Evolutionary conservation across 2,329 filamentous ascomycete species (phyloP), one percentile per base, ranked within the genome.

Genomic region (Hypoxylon sp.): DNA sequence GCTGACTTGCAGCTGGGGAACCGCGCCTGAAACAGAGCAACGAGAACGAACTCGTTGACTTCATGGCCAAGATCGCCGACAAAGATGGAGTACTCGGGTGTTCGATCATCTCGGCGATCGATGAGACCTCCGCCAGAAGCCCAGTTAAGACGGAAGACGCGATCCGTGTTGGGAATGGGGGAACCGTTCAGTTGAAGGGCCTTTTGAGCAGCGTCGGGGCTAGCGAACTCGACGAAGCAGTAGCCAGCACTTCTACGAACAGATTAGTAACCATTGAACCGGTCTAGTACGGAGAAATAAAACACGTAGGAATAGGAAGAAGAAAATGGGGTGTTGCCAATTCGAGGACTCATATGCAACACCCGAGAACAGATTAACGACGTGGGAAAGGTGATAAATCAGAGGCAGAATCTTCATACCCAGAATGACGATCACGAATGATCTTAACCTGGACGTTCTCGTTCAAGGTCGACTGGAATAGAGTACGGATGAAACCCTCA

Each of bases 131-230:
- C 96, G 73, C 96, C 96, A 73, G 94, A 97, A 73, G 96, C 96
- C 96, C 96, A 99, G 88, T 99, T 99, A 68, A 99, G 90, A 87
- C 98, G 98, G 88, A 99, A 99, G 53, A 93, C 91, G 47, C 96
- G 93, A 76, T 92, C 92, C 68, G 94, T 97, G 87, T 98, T 98
- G 50, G 95, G 94, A 74, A 99, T 97, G 52, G 93, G 85, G 62
- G 89, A 91, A 54, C 96, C 95, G 80, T 97, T 98, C 54, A 98
- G 86, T 51, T 86, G 86, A n/a, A 99, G 88, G 39, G 96, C 96
- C 86, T 97, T 98, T 76, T 89, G 91, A 46, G 96, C 96, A 67
- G 94, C 93, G 42, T 94, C 93, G 8, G 94, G 87, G 74, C 86
- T 91, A 62, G 88, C 79, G 77, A 99, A 99, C 80, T 98, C 96